Evolutionary conservation across 495 filamentous ascomycete species (phyloP).

Genomic region (Xylaria castorea): DNA sequence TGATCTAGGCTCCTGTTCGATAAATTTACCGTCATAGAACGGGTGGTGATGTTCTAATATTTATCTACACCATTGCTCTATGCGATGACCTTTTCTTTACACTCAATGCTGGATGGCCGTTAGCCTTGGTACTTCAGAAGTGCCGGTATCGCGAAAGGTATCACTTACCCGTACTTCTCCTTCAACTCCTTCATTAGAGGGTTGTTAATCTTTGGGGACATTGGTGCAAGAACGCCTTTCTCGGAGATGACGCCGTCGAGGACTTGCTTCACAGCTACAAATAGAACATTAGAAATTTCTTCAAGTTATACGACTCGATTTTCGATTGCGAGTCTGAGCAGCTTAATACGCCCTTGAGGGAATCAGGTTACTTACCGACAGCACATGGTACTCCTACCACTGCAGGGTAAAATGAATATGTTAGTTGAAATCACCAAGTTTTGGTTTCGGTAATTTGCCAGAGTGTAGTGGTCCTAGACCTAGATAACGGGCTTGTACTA

Average conservation of each 20-base stretch:
- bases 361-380: constrained; percentile 29
- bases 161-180: constrained; percentile 60
- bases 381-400: constrained; percentile 37
- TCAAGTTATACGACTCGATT: neutral
- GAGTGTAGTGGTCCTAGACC: neutral
- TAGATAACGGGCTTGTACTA: constrained; percentile 2
- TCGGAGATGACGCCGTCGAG: constrained; percentile 80
- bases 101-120: constrained; percentile 43
- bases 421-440: constrained; percentile 1
- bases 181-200: constrained; percentile 75
- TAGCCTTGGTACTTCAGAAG: neutral
- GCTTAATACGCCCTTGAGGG: neutral
- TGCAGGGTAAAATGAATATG: constrained; percentile 42
- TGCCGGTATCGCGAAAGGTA: neutral
- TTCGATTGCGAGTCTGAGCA: neutral
- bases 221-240: constrained; percentile 83
- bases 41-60: neutral
- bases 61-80: constrained; percentile 11
- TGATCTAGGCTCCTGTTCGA: neutral
- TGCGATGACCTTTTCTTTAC: constrained; percentile 52
- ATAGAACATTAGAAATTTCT: constrained; percentile 45
- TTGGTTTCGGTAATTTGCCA: neutral
- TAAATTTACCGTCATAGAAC: neutral
- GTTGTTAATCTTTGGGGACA: constrained; percentile 72
- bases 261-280: constrained; percentile 74